A percentile compares a stretch with the other conserved stretches of the same genome.
Conservation (phyloP, 495 filamentous ascomycete species). For the Venustampulla echinocandica region DNA sequence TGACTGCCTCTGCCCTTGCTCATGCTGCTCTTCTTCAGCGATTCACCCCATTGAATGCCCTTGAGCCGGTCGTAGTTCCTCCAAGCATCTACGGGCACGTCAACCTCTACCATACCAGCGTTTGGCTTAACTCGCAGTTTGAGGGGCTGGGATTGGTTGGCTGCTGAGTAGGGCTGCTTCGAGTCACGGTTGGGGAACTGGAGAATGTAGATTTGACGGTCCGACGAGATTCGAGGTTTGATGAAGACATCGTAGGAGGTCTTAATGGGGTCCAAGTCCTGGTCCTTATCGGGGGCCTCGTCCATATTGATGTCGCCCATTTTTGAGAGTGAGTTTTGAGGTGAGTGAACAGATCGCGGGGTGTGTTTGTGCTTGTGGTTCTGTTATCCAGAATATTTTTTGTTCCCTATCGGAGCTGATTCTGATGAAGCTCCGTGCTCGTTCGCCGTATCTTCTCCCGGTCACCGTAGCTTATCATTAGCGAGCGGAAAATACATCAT, state of each 20-base stretch:
- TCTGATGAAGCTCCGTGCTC: too few species aligned
- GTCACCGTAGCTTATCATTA: too few species aligned
- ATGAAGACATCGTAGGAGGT: slow-evolving; percentile 55
- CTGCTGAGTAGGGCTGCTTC: slow-evolving; percentile 47
- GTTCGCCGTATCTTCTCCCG: too few species aligned
- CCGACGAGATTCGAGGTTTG: slow-evolving; percentile 30
- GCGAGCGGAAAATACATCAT: too few species aligned
- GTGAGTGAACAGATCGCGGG: too few species aligned
- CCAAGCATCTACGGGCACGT: slow-evolving; percentile 56
- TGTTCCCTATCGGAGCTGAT: slow-evolving; percentile 2
- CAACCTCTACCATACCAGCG: slow-evolving; percentile 64
- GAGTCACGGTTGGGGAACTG: slow-evolving; percentile 56
- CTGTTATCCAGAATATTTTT: slow-evolving; percentile 10
- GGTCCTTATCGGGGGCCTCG: slow-evolving; percentile 16
- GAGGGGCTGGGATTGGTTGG: slow-evolving; percentile 43
- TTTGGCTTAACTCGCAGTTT: slow-evolving; percentile 58
- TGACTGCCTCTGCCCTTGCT: slow-evolving; percentile 50
- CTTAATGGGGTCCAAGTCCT: slow-evolving; percentile 47
- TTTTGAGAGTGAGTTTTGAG: too few species aligned
- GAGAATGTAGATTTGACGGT: slow-evolving; percentile 48
- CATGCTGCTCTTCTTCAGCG: slow-evolving; percentile 45
- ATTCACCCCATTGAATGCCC: slow-evolving; percentile 58
- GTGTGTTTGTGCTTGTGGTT: too few species aligned
- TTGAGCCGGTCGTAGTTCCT: slow-evolving; percentile 56
- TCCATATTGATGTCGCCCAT: too few species aligned